Base-by-base conservation (phyloP, 1,284 basidiomycete genomes). In the Phellopilus nigrolimitatus region DNA sequence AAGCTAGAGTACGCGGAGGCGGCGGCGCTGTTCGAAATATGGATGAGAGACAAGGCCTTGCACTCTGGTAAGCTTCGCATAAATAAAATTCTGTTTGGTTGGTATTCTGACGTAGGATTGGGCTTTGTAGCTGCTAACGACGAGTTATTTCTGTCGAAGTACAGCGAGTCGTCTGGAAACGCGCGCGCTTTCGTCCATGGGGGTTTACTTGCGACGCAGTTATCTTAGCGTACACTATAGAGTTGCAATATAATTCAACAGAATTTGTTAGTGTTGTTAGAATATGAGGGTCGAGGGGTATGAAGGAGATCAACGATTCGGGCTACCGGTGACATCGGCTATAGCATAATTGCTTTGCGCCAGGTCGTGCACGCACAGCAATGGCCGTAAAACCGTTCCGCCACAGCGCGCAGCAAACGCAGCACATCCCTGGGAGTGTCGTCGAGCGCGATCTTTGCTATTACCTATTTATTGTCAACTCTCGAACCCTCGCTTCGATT, bases 111-210 rank as follows among this genome's bases (percentile, higher is more conserved):
- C 45, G 28, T 45, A 28, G 21, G 53, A 60, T 47, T 63, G 45
- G 6, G 33, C 27, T 46, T 55, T 38, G 19, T 57, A 80, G 78
- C 60, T 9, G 62, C 70, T 10, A 76, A 73, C 37, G 87, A 90
- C 59, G 82, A 84, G 62, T 57, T 79, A 7, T 89, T 89, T 67
- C 64, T 90, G 60, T 67, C 79, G 7, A 88, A 88, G 65, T 89
- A 85, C 59, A 76, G 78, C 2, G 84, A 88, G 61, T 75, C 83
- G 7, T 74, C 74, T 46, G 88, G 87, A 42, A 89, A 89, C 62
- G 72, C 87, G 19, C 72, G 85, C 51, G 78, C 81, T 49, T 88
- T 90, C 59, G 82, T 90, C 31, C 80, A 82, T 80, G 82, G 79
- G 55, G 86, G 86, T 2, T 58, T 89, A 28, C 64, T 88, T 44